phyloP scores from a whole-genome alignment of 169 alveolate genomes.

The Plasmodium yoelii region DNA sequence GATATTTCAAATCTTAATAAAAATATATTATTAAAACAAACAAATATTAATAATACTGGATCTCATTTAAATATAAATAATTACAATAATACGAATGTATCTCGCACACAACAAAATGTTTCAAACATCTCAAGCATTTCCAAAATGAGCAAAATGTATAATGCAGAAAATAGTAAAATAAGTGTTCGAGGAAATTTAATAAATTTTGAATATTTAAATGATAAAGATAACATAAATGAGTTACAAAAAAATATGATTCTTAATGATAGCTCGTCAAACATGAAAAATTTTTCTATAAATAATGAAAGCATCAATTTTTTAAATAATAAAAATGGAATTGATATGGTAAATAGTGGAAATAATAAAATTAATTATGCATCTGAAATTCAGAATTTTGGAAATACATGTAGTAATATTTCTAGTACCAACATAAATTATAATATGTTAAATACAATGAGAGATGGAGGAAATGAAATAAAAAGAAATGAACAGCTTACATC shows the following conservation, averaged over 20 bases:
- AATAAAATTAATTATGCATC: not conserved
- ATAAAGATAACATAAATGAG: constrained; percentile 23
- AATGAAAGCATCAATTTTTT: not conserved
- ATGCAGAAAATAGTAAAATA: not conserved
- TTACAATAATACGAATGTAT: too few relatives aligned
- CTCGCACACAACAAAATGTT: too few relatives aligned
- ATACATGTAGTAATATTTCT: too few relatives aligned
- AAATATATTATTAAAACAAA: too few relatives aligned
- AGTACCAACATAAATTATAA: too few relatives aligned
- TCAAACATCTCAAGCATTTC: too few relatives aligned
- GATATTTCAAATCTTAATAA: too few relatives aligned
- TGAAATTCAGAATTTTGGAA: too few relatives aligned
- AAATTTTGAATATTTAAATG: constrained; percentile 22
- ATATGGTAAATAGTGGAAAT: not conserved
- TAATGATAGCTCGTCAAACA: constrained; percentile 5
- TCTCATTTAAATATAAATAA: too few relatives aligned
- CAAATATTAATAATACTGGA: too few relatives aligned
- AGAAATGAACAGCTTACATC: not conserved
- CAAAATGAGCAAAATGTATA: too few relatives aligned
- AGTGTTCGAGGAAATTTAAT: constrained; percentile 10
- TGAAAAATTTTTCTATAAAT: not conserved
- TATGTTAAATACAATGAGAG: too few relatives aligned
- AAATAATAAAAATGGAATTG: not conserved
- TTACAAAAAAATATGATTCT: not conserved
- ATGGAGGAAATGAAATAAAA: not conserved